Evolutionary conservation across 1,284 basidiomycete species (phyloP).

Genomic region (Trichosporon faecale): DNA sequence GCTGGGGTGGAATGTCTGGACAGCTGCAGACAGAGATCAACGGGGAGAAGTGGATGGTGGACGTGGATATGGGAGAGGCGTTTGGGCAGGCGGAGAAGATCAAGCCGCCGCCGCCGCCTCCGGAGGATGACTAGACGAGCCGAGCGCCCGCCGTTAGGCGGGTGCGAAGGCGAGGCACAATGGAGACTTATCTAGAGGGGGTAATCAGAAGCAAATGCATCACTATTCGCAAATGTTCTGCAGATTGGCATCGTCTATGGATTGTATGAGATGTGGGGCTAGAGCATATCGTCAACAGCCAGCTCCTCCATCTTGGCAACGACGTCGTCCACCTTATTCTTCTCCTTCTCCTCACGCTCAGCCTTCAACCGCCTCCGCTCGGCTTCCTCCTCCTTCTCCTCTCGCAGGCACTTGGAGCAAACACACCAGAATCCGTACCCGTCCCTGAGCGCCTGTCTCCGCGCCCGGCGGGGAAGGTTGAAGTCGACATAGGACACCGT

Average conservation of each 20-base stretch:
- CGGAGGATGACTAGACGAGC: slow-evolving; percentile 12
- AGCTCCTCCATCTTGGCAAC: slow-evolving; percentile 16
- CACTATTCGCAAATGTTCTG: background rate
- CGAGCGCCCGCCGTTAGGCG: too few species aligned
- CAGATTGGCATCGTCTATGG: background rate
- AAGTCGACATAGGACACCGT: slow-evolving; percentile 72
- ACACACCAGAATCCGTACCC: slow-evolving; percentile 72
- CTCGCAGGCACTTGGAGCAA: slow-evolving; percentile 63
- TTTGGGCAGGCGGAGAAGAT: slow-evolving; percentile 29
- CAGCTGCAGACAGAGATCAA: slow-evolving; percentile 32
- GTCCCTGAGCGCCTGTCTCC: slow-evolving; percentile 62
- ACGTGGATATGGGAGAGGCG: slow-evolving; percentile 42
- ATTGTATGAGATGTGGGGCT: background rate
- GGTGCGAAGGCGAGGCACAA: too few species aligned
- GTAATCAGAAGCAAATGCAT: slow-evolving; percentile 1
- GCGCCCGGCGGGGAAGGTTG: slow-evolving; percentile 56
- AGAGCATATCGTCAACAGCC: slow-evolving; percentile 23
- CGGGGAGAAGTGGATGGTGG: slow-evolving; percentile 36
- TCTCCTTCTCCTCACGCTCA: slow-evolving; percentile 45
- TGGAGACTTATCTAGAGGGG: too few species aligned
- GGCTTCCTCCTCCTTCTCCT: slow-evolving; percentile 52
- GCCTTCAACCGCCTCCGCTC: slow-evolving; percentile 5
- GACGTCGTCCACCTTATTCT: slow-evolving; percentile 11
- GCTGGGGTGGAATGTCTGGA: slow-evolving; percentile 32
- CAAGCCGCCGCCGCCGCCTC: slow-evolving; percentile 20